A percentile compares a stretch with the other conserved stretches of the same genome.
These are phyloP conservation scores for Spirogloea muscicola DNA, from an alignment of 139 green algal species.

Conservation along the genomic window DNA sequence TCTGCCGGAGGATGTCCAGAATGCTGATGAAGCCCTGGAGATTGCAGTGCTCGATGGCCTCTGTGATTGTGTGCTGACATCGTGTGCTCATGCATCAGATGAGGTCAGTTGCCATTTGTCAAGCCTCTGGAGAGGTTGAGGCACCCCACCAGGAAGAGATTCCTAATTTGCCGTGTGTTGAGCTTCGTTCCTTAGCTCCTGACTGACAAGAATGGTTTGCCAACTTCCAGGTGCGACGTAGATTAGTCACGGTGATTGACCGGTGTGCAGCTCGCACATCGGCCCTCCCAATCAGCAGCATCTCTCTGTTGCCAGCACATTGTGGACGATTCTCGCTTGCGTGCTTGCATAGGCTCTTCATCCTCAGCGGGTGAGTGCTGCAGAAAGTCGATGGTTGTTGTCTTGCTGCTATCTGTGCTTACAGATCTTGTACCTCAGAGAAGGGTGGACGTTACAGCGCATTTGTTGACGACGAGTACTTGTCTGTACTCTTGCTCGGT, in stretches of 20 bases:
- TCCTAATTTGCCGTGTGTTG: too few relatives aligned
- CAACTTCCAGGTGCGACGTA: conserved; percentile 35
- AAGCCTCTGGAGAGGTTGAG: background rate
- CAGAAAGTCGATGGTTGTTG: background rate
- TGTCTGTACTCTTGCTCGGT: background rate
- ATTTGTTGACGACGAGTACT: too few relatives aligned
- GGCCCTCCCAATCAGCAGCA: conserved; percentile 14
- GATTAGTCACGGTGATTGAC: conserved; percentile 67
- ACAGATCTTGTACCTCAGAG: too few relatives aligned
- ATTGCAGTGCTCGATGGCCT: conserved; percentile 69
- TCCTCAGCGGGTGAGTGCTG: conserved; percentile 66
- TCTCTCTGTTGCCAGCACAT: conserved; percentile 23
- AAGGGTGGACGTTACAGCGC: too few relatives aligned
- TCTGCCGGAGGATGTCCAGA: conserved; percentile 2
- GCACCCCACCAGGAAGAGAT: too few relatives aligned
- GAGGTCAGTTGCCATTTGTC: conserved; percentile 34
- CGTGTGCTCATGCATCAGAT: conserved; percentile 47
- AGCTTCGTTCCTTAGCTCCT: background rate
- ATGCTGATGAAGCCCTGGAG: conserved; percentile 62
- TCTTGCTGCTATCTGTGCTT: too few relatives aligned
- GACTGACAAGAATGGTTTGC: background rate
- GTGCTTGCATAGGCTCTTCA: conserved; percentile 79
- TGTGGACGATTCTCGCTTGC: conserved; percentile 64
- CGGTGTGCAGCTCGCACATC: conserved; percentile 32
- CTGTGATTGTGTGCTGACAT: conserved; percentile 64